phyloP scores from a whole-genome alignment of 2,329 filamentous ascomycete species.

The Emmonsia crescens region DNA sequence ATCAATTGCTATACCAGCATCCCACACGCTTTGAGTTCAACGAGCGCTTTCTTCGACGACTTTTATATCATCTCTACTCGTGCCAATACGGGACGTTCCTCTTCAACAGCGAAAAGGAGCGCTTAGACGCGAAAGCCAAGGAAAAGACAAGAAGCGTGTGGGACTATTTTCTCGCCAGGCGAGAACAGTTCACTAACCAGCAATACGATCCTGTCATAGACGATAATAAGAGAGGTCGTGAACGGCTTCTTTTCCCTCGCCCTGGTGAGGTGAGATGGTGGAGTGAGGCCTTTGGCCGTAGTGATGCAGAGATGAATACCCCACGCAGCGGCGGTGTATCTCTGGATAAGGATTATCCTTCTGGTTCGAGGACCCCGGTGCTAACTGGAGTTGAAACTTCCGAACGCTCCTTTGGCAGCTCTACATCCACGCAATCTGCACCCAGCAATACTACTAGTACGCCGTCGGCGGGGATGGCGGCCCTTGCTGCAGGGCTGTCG shows the following conservation, averaged over 20 bases:
- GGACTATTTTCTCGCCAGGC: slow-evolving; percentile 84
- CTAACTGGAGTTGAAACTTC: slow-evolving; percentile 50
- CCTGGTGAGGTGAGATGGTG: slow-evolving; percentile 82
- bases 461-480: slow-evolving; percentile 26
- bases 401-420: slow-evolving; percentile 43
- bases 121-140: slow-evolving; percentile 55
- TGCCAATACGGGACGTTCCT: slow-evolving; percentile 96
- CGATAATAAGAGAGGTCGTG: slow-evolving; percentile 66
- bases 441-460: neutral
- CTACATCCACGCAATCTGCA: slow-evolving; percentile 17
- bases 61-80: slow-evolving; percentile 89
- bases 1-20: slow-evolving; percentile 76
- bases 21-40: slow-evolving; percentile 92
- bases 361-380: slow-evolving; percentile 39
- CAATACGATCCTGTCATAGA: slow-evolving; percentile 66
- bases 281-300: slow-evolving; percentile 75
- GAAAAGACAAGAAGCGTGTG: slow-evolving; percentile 79
- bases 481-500: slow-evolving; percentile 36
- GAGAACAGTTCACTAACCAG: slow-evolving; percentile 69
- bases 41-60: slow-evolving; percentile 76
- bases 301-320: slow-evolving; percentile 87
- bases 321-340: slow-evolving; percentile 42
- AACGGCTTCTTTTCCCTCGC: slow-evolving; percentile 72
- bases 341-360: slow-evolving; percentile 20
- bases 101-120: slow-evolving; percentile 87